Base-by-base conservation (phyloP, 805 yeast genomes). In the Metahyphopichia silvanorum region DNA sequence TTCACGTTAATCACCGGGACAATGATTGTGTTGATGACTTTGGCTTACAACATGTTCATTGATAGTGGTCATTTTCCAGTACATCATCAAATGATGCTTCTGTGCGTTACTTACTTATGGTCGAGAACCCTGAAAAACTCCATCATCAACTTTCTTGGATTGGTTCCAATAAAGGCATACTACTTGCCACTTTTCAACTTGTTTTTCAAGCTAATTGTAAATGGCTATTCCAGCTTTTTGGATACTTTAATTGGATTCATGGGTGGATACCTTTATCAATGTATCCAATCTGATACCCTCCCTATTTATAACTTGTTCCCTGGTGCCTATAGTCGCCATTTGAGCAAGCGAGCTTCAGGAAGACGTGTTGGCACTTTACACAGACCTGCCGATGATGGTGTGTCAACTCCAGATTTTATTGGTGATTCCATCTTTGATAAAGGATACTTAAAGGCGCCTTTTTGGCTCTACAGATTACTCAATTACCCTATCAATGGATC, bases 21-120 rank as follows among this genome's bases (percentile, higher is more conserved):
- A 5, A 46, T 70, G 20, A 68, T 76, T 11, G 48, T 70, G n/a
- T 15, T 62, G 3, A 33, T 53, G 5, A 49, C 74, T 5, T 39
- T 57, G 2, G 38, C 38, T 45, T 31, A 60, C 68, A 16, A 48
- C 42, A 13, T 35, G 44, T 17, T 51, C 41, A 33, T 61, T 49
- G 44, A 43, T 25, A 29, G 38, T 3, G 14, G 15, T 13, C 40
- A 37, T 29, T 31, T 41, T 18, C 47, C 52, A 11, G 33, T 42
- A 2, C 55, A 51, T 35, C 70, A 65, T 43, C 48, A 47, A 25
- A 70, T 74, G 35, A 60, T 78, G 42, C 49, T 74, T 23, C 68
- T 77, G 12, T 76, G 82, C 29, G 61, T 79, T 28, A 74, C 81
- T 3, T 77, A 68, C 47, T 69, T 79, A 16, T 80, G 86, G 85